Evolutionary conservation across 2,329 filamentous ascomycete species (phyloP).

Genomic region (Diplodia intermedia): DNA sequence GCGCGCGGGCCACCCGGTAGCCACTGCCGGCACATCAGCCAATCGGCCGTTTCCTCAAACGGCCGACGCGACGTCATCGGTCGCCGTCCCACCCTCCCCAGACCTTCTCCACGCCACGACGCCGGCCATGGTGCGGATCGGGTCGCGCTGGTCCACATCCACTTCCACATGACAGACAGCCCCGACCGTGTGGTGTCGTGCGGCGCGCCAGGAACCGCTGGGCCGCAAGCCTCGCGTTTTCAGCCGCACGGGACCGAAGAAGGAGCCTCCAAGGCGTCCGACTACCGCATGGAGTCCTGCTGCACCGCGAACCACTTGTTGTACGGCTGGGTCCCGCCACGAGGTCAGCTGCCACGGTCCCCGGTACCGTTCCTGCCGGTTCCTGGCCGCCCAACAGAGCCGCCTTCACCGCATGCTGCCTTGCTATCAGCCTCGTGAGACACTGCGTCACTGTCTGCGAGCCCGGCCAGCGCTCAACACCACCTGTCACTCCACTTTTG

Average conservation of each 20-base stretch:
- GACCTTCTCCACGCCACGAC: neutral
- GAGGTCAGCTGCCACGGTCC: slow-evolving; percentile 14
- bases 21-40: slow-evolving; percentile 13
- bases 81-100: neutral
- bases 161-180: neutral
- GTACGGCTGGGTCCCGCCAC: neutral
- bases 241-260: slow-evolving; percentile 4
- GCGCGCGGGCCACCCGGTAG: neutral
- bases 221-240: slow-evolving; percentile 22
- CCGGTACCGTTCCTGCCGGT: neutral
- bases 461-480: neutral
- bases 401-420: neutral
- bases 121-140: slow-evolving; percentile 17
- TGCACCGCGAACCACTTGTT: slow-evolving; percentile 9
- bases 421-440: neutral
- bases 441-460: neutral
- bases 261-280: slow-evolving; percentile 13
- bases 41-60: neutral
- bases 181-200: neutral
- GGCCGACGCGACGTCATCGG: slow-evolving; percentile 18
- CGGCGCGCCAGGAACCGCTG: neutral
- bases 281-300: neutral
- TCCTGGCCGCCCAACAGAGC: slow-evolving; percentile 2
- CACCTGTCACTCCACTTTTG: neutral
- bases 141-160: slow-evolving; percentile 9